Conservation (phyloP, 2,329 filamentous ascomycete species). For the Ophiognomonia clavigignenti-juglandacearum region DNA sequence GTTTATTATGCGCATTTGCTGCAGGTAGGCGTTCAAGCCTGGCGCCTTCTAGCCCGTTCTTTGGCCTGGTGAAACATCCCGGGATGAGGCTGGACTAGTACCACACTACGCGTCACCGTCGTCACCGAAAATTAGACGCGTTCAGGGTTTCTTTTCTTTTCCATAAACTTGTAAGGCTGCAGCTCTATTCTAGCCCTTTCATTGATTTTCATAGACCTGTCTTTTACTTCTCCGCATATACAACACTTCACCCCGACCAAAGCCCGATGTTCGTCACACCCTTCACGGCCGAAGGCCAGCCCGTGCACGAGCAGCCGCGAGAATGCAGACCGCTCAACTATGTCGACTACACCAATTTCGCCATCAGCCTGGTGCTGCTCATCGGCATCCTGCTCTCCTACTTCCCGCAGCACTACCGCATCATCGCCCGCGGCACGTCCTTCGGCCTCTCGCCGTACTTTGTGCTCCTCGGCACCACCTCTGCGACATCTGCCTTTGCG, state of each 20-base stretch:
- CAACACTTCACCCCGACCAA: too few species aligned
- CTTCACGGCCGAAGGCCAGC: neutral
- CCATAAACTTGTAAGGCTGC: too few species aligned
- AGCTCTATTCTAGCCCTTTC: too few species aligned
- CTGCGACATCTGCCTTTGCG: constrained; percentile 80
- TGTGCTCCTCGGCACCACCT: constrained; percentile 84
- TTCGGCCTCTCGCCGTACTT: constrained; percentile 96
- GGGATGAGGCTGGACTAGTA: constrained; percentile 1
- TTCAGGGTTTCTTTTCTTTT: too few species aligned
- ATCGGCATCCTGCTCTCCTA: constrained; percentile 89
- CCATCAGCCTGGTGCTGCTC: constrained; percentile 54
- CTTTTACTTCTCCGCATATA: too few species aligned
- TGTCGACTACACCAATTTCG: constrained; percentile 7
- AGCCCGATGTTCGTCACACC: neutral
- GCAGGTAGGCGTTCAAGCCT: too few species aligned
- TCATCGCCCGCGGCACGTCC: constrained; percentile 78
- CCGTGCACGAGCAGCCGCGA: too few species aligned
- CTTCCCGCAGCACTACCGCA: constrained; percentile 89
- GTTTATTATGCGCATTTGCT: too few species aligned
- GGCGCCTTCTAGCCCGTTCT: too few species aligned
- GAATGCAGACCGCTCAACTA: constrained; percentile 1
- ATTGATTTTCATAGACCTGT: too few species aligned
- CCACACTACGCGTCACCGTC: constrained; percentile 2
- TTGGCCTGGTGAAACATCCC: neutral
- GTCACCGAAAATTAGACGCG: too few species aligned